Conservation (phyloP, 73 alveolate species). For the Tetrahymena malaccensis region DNA sequence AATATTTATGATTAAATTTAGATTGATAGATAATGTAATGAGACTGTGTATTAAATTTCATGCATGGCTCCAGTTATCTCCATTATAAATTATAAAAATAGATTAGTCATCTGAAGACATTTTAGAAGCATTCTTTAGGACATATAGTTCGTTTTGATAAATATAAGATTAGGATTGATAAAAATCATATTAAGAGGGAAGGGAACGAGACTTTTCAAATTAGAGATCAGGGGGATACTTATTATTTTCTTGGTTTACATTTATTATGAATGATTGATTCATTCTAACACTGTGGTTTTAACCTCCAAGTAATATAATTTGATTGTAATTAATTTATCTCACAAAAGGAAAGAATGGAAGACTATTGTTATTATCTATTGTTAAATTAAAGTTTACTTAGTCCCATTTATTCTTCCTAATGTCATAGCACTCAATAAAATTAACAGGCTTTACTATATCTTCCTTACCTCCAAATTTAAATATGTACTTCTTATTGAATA, state of each 20-base stretch:
- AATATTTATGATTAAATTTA: not conserved
- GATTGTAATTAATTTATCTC: not conserved
- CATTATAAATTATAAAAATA: not conserved
- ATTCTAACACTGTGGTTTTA: not conserved
- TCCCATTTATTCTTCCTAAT: not conserved
- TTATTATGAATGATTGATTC: not conserved
- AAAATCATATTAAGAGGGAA: not conserved
- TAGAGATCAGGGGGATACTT: not conserved
- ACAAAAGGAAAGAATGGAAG: not conserved
- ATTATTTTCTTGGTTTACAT: not conserved
- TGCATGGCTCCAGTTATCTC: not conserved
- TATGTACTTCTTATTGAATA: not conserved
- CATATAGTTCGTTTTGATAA: not conserved
- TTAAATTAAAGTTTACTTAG: not conserved
- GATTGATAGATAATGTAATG: not conserved
- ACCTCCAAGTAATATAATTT: not conserved
- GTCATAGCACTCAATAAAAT: not conserved
- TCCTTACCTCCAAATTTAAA: not conserved
- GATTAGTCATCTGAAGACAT: not conserved
- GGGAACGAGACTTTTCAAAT: not conserved
- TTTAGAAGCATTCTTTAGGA: not conserved
- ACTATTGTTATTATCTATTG: not conserved
- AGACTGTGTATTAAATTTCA: not conserved
- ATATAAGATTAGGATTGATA: not conserved
- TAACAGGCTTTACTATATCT: not conserved